phyloP scores from a whole-genome alignment of 1,284 basidiomycete species.

The Coniferiporia weirii region DNA sequence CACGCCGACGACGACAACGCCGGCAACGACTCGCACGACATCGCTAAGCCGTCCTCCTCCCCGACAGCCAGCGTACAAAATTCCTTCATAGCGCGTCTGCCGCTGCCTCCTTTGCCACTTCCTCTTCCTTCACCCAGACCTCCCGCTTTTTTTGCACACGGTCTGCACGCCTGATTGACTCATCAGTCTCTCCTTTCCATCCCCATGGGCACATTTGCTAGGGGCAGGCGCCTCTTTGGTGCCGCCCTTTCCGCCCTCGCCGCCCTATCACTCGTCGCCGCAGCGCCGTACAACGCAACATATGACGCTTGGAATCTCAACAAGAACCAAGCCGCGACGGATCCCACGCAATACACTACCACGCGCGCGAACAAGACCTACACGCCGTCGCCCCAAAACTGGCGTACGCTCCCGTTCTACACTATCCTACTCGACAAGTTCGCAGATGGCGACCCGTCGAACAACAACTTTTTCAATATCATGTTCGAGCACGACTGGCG shows the following conservation, averaged over 20 bases:
- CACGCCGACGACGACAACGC: not conserved
- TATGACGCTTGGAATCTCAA: constrained; percentile 83
- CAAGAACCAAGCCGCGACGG: constrained; percentile 68
- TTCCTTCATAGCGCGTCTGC: not conserved
- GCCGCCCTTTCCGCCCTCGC: constrained; percentile 19
- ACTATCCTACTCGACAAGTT: constrained; percentile 89
- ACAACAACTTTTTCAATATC: constrained; percentile 83
- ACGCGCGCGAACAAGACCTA: constrained; percentile 62
- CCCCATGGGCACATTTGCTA: constrained; percentile 8
- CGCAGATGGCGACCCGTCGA: constrained; percentile 84
- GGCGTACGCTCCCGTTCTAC: constrained; percentile 81
- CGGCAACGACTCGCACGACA: not conserved
- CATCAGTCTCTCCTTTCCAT: constrained; percentile 1
- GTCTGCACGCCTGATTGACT: not conserved
- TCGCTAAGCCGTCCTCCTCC: not conserved
- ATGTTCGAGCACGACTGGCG: constrained; percentile 80
- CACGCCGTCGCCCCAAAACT: constrained; percentile 77
- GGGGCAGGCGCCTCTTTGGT: constrained; percentile 4
- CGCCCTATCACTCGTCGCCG: constrained; percentile 25
- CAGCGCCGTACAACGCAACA: constrained; percentile 72
- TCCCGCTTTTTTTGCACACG: too few relatives aligned
- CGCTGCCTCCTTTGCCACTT: not conserved
- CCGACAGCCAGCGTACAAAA: not conserved
- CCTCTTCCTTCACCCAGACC: not conserved
- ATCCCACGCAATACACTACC: constrained; percentile 65